Evolutionary conservation across 129 eudicot species (phyloP).

Genomic region (Tagetes erecta): DNA sequence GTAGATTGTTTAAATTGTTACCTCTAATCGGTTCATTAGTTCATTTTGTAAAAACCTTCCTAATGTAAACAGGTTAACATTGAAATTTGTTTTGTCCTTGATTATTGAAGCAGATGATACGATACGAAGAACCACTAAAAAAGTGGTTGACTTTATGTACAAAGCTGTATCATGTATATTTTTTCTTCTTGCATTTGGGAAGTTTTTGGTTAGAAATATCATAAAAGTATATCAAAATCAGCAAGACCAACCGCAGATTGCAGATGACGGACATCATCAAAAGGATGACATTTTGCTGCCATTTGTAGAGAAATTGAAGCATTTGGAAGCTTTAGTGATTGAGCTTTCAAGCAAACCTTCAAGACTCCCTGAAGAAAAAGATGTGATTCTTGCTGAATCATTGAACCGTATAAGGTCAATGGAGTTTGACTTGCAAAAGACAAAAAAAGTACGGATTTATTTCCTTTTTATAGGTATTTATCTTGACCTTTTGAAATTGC

Average conservation of each 20-base stretch:
- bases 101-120: conserved; percentile 41
- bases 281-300: conserved; percentile 54
- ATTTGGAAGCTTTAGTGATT: conserved; percentile 63
- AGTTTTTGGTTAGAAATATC: conserved; percentile 34
- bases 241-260: conserved; percentile 24
- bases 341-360: conserved; percentile 76
- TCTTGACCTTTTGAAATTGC: neutral
- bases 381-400: conserved; percentile 72
- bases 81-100: neutral
- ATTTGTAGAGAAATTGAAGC: conserved; percentile 74
- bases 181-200: conserved; percentile 43
- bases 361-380: conserved; percentile 84
- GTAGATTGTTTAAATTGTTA: too few species aligned
- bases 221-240: conserved; percentile 27
- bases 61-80: too few species aligned
- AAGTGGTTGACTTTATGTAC: conserved; percentile 37
- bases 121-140: conserved; percentile 36
- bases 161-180: conserved; percentile 48
- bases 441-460: conserved; percentile 56
- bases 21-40: too few species aligned
- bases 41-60: too few species aligned
- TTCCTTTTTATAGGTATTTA: neutral
- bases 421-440: conserved; percentile 94
- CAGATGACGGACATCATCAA: conserved; percentile 29
- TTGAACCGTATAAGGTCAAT: conserved; percentile 78